These are phyloP conservation scores for Phialocephala sp. DNA, from an alignment of 2,329 filamentous ascomycete species.

Conservation along the genomic window DNA sequence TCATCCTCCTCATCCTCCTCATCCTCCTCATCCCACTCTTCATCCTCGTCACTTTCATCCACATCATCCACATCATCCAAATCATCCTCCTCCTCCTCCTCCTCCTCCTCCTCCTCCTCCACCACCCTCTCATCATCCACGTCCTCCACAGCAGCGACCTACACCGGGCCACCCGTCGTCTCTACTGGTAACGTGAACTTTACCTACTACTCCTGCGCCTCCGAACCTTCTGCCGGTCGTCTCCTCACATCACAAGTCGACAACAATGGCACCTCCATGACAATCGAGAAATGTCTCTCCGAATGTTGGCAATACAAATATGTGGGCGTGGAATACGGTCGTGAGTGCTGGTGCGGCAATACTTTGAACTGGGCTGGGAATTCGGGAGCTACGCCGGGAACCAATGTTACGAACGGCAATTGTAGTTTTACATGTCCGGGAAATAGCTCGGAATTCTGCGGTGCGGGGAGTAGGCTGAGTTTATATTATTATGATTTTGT, in stretches of 20 bases:
- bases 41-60: conserved; percentile 9
- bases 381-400: conserved; percentile 15
- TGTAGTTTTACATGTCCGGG: conserved; percentile 34
- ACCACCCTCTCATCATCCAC: background rate
- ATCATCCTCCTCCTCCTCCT: no score
- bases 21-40: conserved; percentile 16
- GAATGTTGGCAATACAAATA: conserved; percentile 43
- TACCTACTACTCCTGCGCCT: conserved; percentile 40
- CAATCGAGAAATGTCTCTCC: conserved; percentile 41
- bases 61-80: conserved; percentile 16
- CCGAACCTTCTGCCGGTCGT: conserved; percentile 35
- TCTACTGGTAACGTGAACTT: conserved; percentile 40
- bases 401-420: conserved; percentile 28
- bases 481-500: conserved; percentile 34
- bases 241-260: conserved; percentile 32
- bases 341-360: conserved; percentile 50
- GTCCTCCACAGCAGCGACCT: conserved; percentile 26
- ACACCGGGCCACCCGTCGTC: conserved; percentile 35
- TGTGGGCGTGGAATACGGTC: conserved; percentile 48
- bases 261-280: conserved; percentile 41
- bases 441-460: conserved; percentile 43
- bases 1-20: conserved; percentile 15
- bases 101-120: no score
- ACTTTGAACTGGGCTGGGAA: conserved; percentile 27
- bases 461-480: conserved; percentile 37